A percentile compares a stretch with the other conserved stretches of the same genome.
These are phyloP conservation scores for Zygosaccharomyces sapae DNA, from an alignment of 1,139 yeast genomes.

Conservation along the genomic window DNA sequence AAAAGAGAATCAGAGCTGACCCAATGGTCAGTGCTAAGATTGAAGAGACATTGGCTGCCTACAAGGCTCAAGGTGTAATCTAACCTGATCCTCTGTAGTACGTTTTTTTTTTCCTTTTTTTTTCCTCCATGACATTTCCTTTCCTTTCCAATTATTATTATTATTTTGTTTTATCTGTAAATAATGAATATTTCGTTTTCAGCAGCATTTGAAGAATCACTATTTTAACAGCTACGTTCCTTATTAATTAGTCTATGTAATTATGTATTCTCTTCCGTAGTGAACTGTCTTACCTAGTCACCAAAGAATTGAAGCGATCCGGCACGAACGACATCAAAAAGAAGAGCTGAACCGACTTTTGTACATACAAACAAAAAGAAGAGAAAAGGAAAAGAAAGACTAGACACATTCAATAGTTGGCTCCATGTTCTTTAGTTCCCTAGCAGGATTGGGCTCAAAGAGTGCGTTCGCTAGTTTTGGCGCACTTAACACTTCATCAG, in stretches of 20 bases:
- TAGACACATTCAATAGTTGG: too few relatives aligned
- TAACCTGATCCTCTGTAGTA: constrained; percentile 6
- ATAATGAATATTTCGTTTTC: constrained; percentile 11
- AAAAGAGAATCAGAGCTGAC: constrained; percentile 64
- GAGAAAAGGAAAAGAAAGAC: too few relatives aligned
- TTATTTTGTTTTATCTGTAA: constrained; percentile 12
- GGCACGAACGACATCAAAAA: too few relatives aligned
- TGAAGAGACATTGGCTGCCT: constrained; percentile 41
- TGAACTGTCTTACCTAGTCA: too few relatives aligned
- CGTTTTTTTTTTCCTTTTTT: constrained; percentile 1
- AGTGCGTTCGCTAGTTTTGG: constrained; percentile 5
- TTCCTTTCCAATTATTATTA: background rate
- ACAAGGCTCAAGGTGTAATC: constrained; percentile 31
- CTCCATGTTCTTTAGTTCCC: constrained; percentile 12
- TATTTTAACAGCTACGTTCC: too few relatives aligned
- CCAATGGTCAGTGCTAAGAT: constrained; percentile 50
- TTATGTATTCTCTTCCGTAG: too few relatives aligned
- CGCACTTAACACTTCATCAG: constrained; percentile 14
- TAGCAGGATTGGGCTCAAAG: constrained; percentile 11
- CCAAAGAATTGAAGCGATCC: too few relatives aligned
- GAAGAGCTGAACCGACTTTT: too few relatives aligned
- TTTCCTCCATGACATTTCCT: background rate
- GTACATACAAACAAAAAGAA: too few relatives aligned
- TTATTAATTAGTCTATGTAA: too few relatives aligned
- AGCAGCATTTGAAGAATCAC: background rate